Base-by-base conservation (phyloP, 192 early-diverging fungal genomes). In the Coemansia interrupta region DNA sequence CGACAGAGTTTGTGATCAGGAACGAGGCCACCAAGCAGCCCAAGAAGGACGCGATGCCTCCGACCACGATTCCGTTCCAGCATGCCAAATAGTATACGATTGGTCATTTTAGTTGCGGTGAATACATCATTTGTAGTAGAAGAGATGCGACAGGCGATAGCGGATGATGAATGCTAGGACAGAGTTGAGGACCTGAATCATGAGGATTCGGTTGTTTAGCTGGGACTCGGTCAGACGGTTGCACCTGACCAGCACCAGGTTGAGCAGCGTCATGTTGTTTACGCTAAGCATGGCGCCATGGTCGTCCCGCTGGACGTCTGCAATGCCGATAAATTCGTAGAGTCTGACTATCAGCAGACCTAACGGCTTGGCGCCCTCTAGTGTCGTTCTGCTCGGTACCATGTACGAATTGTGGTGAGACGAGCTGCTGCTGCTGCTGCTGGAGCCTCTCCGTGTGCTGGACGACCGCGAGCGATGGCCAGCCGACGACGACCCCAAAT, bases 201-300 rank as follows among this genome's bases (percentile, higher is more conserved):
- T 40, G 43, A 92, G 71, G 1, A 97, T 78, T 4, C 72, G 47
- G 19, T 59, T 26, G 84, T 84, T 42, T 80, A 70, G 59, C 72
- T 84, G 50, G 49, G 72, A 43, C 66, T 97, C 97, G 15, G 71
- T 73, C 64, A 92, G 82, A 0, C 89, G 91, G 5, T 88, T 90
- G 29, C 82, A 60, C 66, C 81, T 81, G 20, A 95, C 83, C n/a
- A 99, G 77, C 52, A 97, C 70, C 15, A 95, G 66, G 62, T 97
- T 99, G 20, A 99, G 81, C 24, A 99, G 66, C 0, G 97, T 99
- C 30, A 99, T 79, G 66, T 99, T 99, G 61, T 88, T 97, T 70
- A 85, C 81, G 51, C 84, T 83, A 15, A 87, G 40, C 38, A 88
- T 66, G 11, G 41, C 56, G 20, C 65, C 60, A 0, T 61, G 62